A percentile compares a stretch with the other conserved stretches of the same genome.
Evolutionary conservation across 2,329 filamentous ascomycete genomes (phyloP).

Genomic region (Neonectria hederae): DNA sequence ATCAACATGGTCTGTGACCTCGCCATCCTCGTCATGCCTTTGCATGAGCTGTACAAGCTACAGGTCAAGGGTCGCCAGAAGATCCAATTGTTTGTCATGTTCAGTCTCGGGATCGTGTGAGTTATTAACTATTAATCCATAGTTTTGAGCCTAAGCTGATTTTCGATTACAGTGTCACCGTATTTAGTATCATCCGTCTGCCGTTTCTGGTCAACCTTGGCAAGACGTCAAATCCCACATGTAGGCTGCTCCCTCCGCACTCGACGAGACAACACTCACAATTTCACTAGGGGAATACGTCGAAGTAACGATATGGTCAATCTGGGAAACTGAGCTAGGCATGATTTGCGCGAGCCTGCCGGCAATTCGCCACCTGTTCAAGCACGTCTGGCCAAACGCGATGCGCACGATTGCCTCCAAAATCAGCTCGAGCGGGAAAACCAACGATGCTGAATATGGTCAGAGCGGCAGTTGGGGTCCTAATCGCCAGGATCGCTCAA

Average conservation of each 20-base stretch:
- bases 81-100: slow-evolving; percentile 32
- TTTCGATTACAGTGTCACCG: slow-evolving; percentile 18
- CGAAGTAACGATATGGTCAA: slow-evolving; percentile 36
- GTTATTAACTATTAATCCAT: neutral
- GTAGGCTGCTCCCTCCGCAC: slow-evolving; percentile 1
- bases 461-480: slow-evolving; percentile 28
- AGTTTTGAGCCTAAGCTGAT: neutral
- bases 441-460: slow-evolving; percentile 19
- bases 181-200: slow-evolving; percentile 31
- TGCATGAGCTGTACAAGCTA: slow-evolving; percentile 27
- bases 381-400: slow-evolving; percentile 34
- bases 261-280: neutral
- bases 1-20: slow-evolving; percentile 33
- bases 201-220: slow-evolving; percentile 30
- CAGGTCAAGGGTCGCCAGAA: slow-evolving; percentile 32
- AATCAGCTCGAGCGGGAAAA: slow-evolving; percentile 21
- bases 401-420: slow-evolving; percentile 33
- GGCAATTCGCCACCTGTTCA: slow-evolving; percentile 34
- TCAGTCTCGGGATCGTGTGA: slow-evolving; percentile 30
- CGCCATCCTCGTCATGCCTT: slow-evolving; percentile 23
- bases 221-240: slow-evolving; percentile 30
- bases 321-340: slow-evolving; percentile 36
- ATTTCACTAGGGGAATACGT: slow-evolving; percentile 24
- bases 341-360: slow-evolving; percentile 35
- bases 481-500: slow-evolving; percentile 28